Evolutionary conservation across 306 rosid genomes (phyloP).

Genomic region (Trifolium subterraneum): DNA sequence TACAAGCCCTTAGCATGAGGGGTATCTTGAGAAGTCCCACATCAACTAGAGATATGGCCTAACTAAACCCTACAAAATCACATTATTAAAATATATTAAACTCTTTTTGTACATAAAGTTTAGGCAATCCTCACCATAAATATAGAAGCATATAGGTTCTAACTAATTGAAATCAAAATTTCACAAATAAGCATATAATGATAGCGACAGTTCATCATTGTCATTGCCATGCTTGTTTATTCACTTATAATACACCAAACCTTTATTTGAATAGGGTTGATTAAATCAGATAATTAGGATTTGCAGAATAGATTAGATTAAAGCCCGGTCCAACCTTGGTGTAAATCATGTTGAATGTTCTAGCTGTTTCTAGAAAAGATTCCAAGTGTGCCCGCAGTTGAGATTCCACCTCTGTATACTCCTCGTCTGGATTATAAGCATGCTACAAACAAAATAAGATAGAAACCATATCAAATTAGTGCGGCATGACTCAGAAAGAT

Average conservation of each 20-base stretch:
- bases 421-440: constrained; percentile 95
- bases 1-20: not conserved
- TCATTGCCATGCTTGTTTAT: constrained; percentile 26
- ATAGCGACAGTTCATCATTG: constrained; percentile 6
- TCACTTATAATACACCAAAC: constrained; percentile 1
- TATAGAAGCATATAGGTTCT: constrained; percentile 17
- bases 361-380: constrained; percentile 95
- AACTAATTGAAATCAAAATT: constrained; percentile 7
- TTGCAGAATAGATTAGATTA: constrained; percentile 10
- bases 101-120: not conserved
- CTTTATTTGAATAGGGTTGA: constrained; percentile 9
- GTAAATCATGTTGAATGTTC: constrained; percentile 84
- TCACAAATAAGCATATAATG: not conserved
- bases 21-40: not conserved
- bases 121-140: not conserved
- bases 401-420: constrained; percentile 80
- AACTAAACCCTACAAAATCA: too few relatives aligned
- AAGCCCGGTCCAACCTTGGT: constrained; percentile 66
- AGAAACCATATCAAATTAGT: constrained; percentile 28
- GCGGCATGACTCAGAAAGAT: constrained; percentile 21
- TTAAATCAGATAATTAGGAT: constrained; percentile 18
- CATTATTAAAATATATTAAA: too few relatives aligned
- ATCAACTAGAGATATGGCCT: not conserved
- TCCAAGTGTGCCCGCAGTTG: constrained; percentile 82
- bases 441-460: constrained; percentile 58